A percentile compares a stretch with the other conserved stretches of the same genome.
These are phyloP conservation scores for Pilaira anomala DNA, from an alignment of 192 early-diverging fungal genomes.

Conservation along the genomic window DNA sequence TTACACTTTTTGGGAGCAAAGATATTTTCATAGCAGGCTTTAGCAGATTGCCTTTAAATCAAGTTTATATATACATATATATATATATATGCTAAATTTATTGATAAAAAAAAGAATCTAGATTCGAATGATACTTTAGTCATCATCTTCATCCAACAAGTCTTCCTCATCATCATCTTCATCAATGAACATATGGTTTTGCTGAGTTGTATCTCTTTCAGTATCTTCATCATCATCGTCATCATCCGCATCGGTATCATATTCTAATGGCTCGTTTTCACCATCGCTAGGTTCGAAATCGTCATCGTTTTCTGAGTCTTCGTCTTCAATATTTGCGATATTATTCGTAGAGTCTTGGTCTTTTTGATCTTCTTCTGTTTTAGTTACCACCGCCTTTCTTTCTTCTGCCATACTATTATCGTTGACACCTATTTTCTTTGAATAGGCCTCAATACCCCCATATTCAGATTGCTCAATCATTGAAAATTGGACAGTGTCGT, in stretches of 20 bases:
- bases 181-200: not conserved
- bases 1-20: no score
- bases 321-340: not conserved
- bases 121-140: not conserved
- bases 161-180: not conserved
- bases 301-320: conserved; percentile 23
- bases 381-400: conserved; percentile 19
- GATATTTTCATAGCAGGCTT: no score
- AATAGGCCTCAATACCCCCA: conserved; percentile 36
- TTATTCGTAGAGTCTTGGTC: conserved; percentile 11
- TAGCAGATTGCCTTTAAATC: no score
- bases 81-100: not conserved
- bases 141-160: not conserved
- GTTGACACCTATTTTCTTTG: conserved; percentile 28
- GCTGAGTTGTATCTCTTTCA: not conserved
- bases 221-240: conserved; percentile 24
- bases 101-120: not conserved
- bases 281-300: conserved; percentile 19
- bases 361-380: not conserved
- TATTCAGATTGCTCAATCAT: conserved; percentile 47
- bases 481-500: conserved; percentile 26
- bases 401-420: conserved; percentile 32
- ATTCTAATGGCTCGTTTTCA: conserved; percentile 2
- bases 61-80: not conserved
- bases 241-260: conserved; percentile 22